Base-by-base conservation (phyloP, 306 rosid species). In the Corylus americana region DNA sequence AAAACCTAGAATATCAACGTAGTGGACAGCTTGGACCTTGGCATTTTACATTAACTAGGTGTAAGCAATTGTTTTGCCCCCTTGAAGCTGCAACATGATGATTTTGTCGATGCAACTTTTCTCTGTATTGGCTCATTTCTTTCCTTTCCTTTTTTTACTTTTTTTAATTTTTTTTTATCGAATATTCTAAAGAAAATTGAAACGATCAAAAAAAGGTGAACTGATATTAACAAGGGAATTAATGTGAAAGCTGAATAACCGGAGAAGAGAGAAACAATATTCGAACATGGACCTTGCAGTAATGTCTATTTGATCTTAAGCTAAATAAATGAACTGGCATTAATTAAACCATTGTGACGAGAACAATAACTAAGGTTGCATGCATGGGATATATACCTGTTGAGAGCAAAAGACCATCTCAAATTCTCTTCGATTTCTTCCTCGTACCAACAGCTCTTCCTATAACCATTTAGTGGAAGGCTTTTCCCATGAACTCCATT, bases 371-470 rank as follows among this genome's bases (percentile, higher is more conserved):
- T 39, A 14, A 39, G 16, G 17, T 42, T 70, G 44, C 17, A 42
- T 51, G 53, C 29, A 42, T 9, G 7, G 44, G 31, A 22, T 44
- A 70, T 80, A 70, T 80, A 94, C 98, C 98, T 90, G 67, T 94
- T 94, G 55, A 94, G 97, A 79, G 98, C 97, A 86, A 94, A 94
- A 44, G 97, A 92, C 98, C 98, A 94, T 88, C 98, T 90, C 42
- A 94, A 71, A 71, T 94, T 89, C 74, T 94, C 98, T 83, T 94
- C 98, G 73, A 92, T 94, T 87, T 94, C 98, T 80, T 94, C 97
- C 80, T 94, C 98, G 62, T 94, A 94, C 98, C 98, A 94, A 79
- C 98, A 94, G 74, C 98, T 92, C 77, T 92, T 94, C 77, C 98
- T 83, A 59, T 92, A 92, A 69, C 98, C 98, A 91, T 87, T 92